Evolutionary conservation across 805 yeast genomes (phyloP), one percentile per base, ranked within the genome.

Genomic region (Saturnispora mendoncae): DNA sequence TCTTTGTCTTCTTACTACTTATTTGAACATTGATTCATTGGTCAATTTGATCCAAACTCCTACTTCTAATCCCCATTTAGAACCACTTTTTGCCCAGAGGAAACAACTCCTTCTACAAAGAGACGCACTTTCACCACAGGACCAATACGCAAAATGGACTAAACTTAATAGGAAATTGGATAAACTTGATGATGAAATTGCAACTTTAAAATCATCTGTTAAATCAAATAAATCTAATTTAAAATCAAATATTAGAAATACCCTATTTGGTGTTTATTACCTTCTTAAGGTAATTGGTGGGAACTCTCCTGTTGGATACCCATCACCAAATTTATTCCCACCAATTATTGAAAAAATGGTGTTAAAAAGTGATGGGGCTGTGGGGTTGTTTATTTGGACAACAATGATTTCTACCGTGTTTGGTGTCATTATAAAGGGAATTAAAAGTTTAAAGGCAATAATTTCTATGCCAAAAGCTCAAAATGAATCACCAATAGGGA

Each of bases 131-230:
- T 75, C 85, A 42, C 90, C 97, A 2, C 96, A 90, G 60, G 97
- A 92, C 57, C 79, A 92, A 53, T 92, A 90, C 59, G 96, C 97
- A 23, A 80, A 75, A 54, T 92, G 97, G 97, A 94, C 97, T 1
- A 86, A 86, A 58, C 68, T 88, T 47, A 88, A 86, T 54, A 72
- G 98, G 37, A 72, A 70, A 51, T 64, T 71, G 44, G 87, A 80
- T 49, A 69, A 72, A 45, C 54, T 84, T 38, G 67, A 69, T 33
- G 66, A 60, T 13, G 76, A 82, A 45, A 63, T 81, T 33, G 71
- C 67, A 14, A 43, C 51, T 17, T 21, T 13, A 19, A 29, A 26
- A 27, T 10, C 38, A n/a, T n/a, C n/a, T n/a, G n/a, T n/a, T n/a
- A n/a, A n/a, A n/a, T n/a, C n/a, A n/a, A n/a, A n/a, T n/a, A n/a